Percentiles rank a stretch among this genome's conserved stretches.
phyloP scores from a whole-genome alignment of 108 stramenopile species.

The Cyclotella cryptica region DNA sequence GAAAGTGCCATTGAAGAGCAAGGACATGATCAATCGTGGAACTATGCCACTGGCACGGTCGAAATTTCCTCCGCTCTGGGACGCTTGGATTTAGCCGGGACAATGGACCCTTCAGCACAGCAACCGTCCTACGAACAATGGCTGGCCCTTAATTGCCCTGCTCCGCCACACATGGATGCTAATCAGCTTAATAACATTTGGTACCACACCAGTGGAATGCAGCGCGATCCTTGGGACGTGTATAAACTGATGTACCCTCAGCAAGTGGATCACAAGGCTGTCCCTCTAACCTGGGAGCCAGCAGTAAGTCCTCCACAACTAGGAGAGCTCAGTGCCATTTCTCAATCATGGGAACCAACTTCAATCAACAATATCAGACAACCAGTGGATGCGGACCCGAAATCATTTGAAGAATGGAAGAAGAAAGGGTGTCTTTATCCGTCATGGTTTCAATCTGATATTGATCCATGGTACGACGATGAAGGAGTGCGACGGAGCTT shows the following conservation, averaged over 20 bases:
- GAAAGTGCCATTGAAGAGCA: conserved; percentile 25
- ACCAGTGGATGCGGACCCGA: conserved; percentile 24
- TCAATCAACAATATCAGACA: background rate
- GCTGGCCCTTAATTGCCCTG: conserved; percentile 46
- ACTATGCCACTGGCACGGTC: background rate
- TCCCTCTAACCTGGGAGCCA: conserved; percentile 38
- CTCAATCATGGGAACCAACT: conserved; percentile 34
- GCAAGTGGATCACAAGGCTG: conserved; percentile 17
- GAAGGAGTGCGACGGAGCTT: conserved; percentile 48
- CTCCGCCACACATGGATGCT: conserved; percentile 47
- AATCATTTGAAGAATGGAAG: conserved; percentile 59
- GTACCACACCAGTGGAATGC: conserved; percentile 58
- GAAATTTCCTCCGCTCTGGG: background rate
- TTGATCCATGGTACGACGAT: conserved; percentile 58
- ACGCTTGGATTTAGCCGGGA: background rate
- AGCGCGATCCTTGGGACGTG: conserved; percentile 52
- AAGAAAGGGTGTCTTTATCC: conserved; percentile 47
- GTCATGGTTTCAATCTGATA: conserved; percentile 47
- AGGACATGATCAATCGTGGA: background rate
- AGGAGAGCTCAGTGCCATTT: conserved; percentile 11
- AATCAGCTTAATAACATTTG: conserved; percentile 42
- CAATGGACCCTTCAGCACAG: background rate
- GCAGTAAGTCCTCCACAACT: conserved; percentile 2
- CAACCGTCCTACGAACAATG: conserved; percentile 49
- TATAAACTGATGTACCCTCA: conserved; percentile 51